Percentiles rank a stretch among this genome's conserved stretches.
phyloP scores from a whole-genome alignment of 306 rosid genomes.

The Quercus robur region DNA sequence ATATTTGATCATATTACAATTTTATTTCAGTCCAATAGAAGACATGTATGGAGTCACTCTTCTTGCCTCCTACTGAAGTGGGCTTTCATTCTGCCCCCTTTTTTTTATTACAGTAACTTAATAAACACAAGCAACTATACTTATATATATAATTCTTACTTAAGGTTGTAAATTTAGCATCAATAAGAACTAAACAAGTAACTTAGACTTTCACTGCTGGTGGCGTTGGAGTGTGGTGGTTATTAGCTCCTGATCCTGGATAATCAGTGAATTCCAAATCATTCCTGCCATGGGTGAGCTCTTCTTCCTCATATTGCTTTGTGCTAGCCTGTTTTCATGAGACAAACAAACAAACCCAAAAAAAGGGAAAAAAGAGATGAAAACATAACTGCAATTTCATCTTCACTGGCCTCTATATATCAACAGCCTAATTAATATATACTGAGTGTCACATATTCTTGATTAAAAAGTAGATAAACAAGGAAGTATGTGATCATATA shows the following conservation, averaged over 20 bases:
- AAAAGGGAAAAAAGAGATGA: too few species aligned
- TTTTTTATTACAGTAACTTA: too few species aligned
- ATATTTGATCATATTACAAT: too few species aligned
- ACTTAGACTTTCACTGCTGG: not conserved
- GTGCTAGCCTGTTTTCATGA: not conserved
- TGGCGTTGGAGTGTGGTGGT: constrained; percentile 14
- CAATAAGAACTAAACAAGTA: not conserved
- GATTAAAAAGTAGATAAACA: not conserved
- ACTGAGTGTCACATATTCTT: not conserved
- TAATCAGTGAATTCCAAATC: constrained; percentile 7
- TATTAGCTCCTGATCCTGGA: constrained; percentile 9
- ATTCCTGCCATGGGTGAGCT: constrained; percentile 1
- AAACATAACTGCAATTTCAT: too few species aligned
- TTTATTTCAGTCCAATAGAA: too few species aligned
- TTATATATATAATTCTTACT: not conserved
- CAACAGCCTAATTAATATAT: too few species aligned
- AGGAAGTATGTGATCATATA: not conserved
- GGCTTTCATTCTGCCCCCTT: not conserved
- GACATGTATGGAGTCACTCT: not conserved
- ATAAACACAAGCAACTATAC: not conserved
- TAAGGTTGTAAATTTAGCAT: not conserved
- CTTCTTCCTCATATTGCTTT: not conserved
- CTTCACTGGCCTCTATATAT: too few species aligned
- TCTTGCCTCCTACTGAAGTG: not conserved
- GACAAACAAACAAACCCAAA: not conserved